Base-by-base conservation (phyloP, 306 rosid genomes). In the Hippophae rhamnoides region DNA sequence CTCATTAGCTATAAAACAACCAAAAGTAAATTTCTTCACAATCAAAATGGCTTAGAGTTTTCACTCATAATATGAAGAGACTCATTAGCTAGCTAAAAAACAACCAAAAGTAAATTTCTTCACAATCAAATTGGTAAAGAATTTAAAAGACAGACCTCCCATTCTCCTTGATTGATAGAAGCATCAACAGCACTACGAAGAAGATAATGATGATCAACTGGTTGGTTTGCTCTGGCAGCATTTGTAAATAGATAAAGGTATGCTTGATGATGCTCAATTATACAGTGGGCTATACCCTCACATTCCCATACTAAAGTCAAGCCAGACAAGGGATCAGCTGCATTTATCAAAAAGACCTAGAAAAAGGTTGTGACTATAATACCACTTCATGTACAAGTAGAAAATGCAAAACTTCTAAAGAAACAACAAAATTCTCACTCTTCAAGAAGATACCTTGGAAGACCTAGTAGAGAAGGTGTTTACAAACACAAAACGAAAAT, bases 311-410 rank as follows among this genome's bases (percentile, higher is more conserved):
- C 84, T 71, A 92, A 69, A 72, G 72, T 73, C 88, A 84, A 56
- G 76, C 86, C 80, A 7, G 90, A 80, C 75, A 86, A 71, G 57
- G 95, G 99, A 70, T 88, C 90, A 59, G 94, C 95, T 80, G 99
- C 95, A 77, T 84, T 81, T 56, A 88, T 88, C 68, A 88, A 76
- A 82, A 85, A 88, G 73, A 88, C 90, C 99, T 86, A 86, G 73
- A 79, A 69, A 41, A 73, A 70, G 80, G 78, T 78, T 76, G 76
- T 25, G 41, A 72, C 69, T 58, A 70, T 61, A 63, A 47, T 54
- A 66, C 71, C 73, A 74, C 54, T 43, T 64, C 11, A 42, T 23
- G 31, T 11, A 58, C 46, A 62, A 61, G 46, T 4, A 31, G 5
- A 31, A 31, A 31, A 31, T 4, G 38, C 38, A 31, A 31, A 31